Base-by-base conservation (phyloP, 75 land plant species). In the Gnetum montanum region DNA sequence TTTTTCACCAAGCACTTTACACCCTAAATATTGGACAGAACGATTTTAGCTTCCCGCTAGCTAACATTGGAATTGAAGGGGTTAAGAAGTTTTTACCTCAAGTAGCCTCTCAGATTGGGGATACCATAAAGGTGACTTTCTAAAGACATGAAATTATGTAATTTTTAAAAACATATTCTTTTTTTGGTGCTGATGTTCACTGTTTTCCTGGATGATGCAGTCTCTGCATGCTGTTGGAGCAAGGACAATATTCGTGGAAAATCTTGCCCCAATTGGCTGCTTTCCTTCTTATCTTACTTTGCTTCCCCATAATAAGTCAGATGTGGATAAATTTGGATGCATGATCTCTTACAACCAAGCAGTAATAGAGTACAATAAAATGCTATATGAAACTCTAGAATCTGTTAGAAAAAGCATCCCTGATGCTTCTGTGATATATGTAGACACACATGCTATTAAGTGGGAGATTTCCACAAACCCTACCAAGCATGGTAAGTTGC, bases 231-330 rank as follows among this genome's bases (percentile, higher is more conserved):
- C 6, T 0, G 20, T 63, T 31, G 85, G 88, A 28, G 93, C 79
- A 4, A 41, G 77, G 6, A 69, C 74, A 33, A 77, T 88, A 50
- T 34, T 80, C 50, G 74, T 88, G 19, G 63, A 70, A 0, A 81
- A 84, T 47, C 70, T 88, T 20, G 85, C 85, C 10, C 93, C 93
- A 11, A 58, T 84, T 5, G 88, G 93, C 0, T 88, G 93, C 46
- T 84, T 74, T 44, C 93, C 93, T 0, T 40, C 70, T 0, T 70
- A 74, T 47, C 57, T 88, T 40, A 75, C 73, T 3, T n/a, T 57
- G 31, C 67, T 77, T 33, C 70, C 88, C 30, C 84, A 77, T 37
- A 45, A 50, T n/a, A 48, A 46, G 15, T 57, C 77, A 10, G 88
- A 83, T 26, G 15, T 84, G 7, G 93, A 88, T 37, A 25, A 6